A percentile compares a stretch with the other conserved stretches of the same genome.
Conservation (phyloP, 2,329 filamentous ascomycete species). For the Aspergillus sp. region DNA sequence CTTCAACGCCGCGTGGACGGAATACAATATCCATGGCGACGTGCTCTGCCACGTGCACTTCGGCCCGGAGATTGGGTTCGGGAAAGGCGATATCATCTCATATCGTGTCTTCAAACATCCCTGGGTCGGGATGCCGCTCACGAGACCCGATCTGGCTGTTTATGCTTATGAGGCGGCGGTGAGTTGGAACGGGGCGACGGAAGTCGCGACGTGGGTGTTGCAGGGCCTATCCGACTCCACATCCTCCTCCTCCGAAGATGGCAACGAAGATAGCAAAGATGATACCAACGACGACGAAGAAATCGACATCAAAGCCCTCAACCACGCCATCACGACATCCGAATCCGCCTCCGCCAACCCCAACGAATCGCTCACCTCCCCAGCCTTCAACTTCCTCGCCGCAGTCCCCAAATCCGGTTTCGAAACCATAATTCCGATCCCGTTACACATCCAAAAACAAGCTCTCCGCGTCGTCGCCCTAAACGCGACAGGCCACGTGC, state of each 20-base stretch:
- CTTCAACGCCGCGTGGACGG: constrained; percentile 50
- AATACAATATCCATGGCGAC: constrained; percentile 47
- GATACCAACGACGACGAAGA: background rate
- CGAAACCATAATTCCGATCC: constrained; percentile 28
- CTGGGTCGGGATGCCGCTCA: constrained; percentile 53
- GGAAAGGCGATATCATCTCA: constrained; percentile 41
- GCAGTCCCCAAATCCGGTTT: constrained; percentile 27
- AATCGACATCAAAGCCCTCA: background rate
- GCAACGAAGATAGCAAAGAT: background rate
- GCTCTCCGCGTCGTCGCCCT: constrained; percentile 25
- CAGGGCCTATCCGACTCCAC: constrained; percentile 12
- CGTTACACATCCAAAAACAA: constrained; percentile 5
- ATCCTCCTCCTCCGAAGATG: background rate
- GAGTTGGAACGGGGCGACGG: constrained; percentile 40
- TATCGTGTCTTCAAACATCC: constrained; percentile 56
- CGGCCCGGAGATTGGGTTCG: constrained; percentile 25
- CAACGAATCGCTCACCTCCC: background rate
- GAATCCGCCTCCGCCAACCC: background rate
- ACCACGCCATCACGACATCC: background rate
- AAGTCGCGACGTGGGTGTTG: constrained; percentile 31
- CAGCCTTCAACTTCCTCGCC: constrained; percentile 17
- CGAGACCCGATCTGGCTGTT: constrained; percentile 28
- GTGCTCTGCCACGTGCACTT: constrained; percentile 57
- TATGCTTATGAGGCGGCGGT: constrained; percentile 21
- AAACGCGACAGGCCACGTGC: constrained; percentile 17